Evolutionary conservation across 1,284 basidiomycete genomes (phyloP), one percentile per base, ranked within the genome.

Genomic region (Neolentinus lepideus): DNA sequence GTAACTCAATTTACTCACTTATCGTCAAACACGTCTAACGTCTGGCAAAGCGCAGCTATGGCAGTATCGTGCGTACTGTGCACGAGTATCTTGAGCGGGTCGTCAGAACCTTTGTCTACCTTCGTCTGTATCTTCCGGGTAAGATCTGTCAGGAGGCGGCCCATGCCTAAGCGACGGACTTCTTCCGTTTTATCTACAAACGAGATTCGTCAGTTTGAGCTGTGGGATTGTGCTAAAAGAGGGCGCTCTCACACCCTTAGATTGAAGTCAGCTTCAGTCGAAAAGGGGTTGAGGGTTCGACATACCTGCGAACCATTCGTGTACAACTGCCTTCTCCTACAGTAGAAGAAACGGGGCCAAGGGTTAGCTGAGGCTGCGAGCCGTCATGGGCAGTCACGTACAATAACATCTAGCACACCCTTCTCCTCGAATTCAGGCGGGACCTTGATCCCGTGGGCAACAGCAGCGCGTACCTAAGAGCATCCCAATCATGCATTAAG

Each of bases 281-380:
- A 60, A 62, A 54, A 61, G 53, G 25, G 22, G 58, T 48, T 58
- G 46, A 53, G 47, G 43, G 26, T 31, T 63, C 74, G 71, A 60
- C 79, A 75, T 77, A 69, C 87, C 83, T 70, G 81, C 75, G 66
- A 90, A 92, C 90, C 90, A 92, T 69, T 93, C 90, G 51, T 77
- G 79, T 26, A 87, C 79, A 8, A 90, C 80, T 19, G 89, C 89
- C 53, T 75, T 74, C 71, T 92, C 90, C 83, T 90, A 43, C 3
- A 1, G 25, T n/a, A 22, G 21, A 56, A 4, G 43, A 50, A n/a
- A 1, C 29, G 29, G 12, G 12, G 12, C 12, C 29, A 31, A 31
- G n/a, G n/a, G n/a, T 31, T 3, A 24, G 47, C 22, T 16, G 36
- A 8, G 19, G 6, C 22, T 48, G 48, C 16, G 21, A 11, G 35